These are phyloP conservation scores for Pisolithus sp. DNA, from an alignment of 768 basidiomycete species.

Conservation along the genomic window DNA sequence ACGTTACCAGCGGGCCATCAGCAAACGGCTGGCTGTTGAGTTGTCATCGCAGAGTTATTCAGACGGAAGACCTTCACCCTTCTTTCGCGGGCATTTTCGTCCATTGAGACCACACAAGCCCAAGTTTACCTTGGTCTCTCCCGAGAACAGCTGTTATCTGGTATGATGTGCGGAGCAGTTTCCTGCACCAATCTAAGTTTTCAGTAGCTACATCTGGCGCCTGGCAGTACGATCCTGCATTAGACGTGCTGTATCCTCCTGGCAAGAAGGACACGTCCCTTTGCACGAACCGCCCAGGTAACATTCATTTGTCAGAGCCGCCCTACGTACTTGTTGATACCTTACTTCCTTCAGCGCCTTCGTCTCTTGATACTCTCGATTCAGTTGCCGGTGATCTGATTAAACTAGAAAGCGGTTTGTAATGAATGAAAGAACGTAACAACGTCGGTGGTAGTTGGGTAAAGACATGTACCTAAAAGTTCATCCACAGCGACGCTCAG, in stretches of 20 bases:
- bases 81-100: slow-evolving; percentile 58
- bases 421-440: no score
- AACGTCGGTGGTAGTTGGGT: no score
- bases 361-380: slow-evolving; percentile 43
- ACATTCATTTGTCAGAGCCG: not conserved
- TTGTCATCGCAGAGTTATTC: slow-evolving; percentile 43
- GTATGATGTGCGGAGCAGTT: slow-evolving; percentile 15
- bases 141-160: slow-evolving; percentile 24
- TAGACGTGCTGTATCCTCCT: slow-evolving; percentile 40
- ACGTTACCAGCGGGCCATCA: slow-evolving; percentile 10
- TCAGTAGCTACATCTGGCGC: slow-evolving; percentile 37
- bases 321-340: slow-evolving; percentile 8
- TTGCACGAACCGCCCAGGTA: slow-evolving; percentile 5
- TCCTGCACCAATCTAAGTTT: not conserved
- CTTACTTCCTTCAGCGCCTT: slow-evolving; percentile 22
- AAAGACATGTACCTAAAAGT: no score
- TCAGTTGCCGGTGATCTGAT: slow-evolving; percentile 51
- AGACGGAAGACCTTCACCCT: slow-evolving; percentile 49
- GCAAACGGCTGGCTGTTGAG: not conserved
- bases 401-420: slow-evolving; percentile 31
- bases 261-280: not conserved
- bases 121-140: slow-evolving; percentile 51
- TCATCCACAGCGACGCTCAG: no score
- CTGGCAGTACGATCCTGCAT: slow-evolving; percentile 48
- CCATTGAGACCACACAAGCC: slow-evolving; percentile 48